Conservation (phyloP, 228 moss, liverwort and hornwort genomes). For the Sphagnum magellanicum region DNA sequence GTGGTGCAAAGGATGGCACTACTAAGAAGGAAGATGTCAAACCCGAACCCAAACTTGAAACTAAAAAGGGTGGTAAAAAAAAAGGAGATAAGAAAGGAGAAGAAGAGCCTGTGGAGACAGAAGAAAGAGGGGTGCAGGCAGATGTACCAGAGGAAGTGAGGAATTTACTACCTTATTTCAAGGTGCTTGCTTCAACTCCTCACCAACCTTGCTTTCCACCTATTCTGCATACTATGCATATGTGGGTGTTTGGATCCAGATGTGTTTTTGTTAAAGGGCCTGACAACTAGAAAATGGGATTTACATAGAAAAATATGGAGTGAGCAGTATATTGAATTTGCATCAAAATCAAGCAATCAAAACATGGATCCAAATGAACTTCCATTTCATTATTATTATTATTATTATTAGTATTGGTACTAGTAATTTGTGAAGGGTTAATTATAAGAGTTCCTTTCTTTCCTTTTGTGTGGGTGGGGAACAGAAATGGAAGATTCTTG, state of each 20-base stretch:
- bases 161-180: constrained; percentile 34
- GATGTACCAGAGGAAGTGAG: constrained; percentile 16
- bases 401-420: too few species aligned
- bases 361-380: too few species aligned
- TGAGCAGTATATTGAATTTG: too few species aligned
- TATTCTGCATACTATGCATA: too few species aligned
- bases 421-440: not conserved
- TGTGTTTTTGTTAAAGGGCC: too few species aligned
- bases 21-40: not conserved
- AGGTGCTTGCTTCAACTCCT: constrained; percentile 8
- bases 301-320: too few species aligned
- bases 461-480: not conserved
- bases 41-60: not conserved
- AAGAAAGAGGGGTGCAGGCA: constrained; percentile 20
- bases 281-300: too few species aligned
- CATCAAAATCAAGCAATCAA: too few species aligned
- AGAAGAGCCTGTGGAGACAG: not conserved
- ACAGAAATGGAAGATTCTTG: constrained; percentile 53
- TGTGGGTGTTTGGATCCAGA: too few species aligned
- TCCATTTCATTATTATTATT: too few species aligned
- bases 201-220: too few species aligned
- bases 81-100: not conserved
- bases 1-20: not conserved
- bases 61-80: not conserved
- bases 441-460: not conserved